Percentiles rank a stretch among this genome's conserved stretches.
phyloP scores from a whole-genome alignment of 129 eudicot genomes.

The Cynara cardunculus region DNA sequence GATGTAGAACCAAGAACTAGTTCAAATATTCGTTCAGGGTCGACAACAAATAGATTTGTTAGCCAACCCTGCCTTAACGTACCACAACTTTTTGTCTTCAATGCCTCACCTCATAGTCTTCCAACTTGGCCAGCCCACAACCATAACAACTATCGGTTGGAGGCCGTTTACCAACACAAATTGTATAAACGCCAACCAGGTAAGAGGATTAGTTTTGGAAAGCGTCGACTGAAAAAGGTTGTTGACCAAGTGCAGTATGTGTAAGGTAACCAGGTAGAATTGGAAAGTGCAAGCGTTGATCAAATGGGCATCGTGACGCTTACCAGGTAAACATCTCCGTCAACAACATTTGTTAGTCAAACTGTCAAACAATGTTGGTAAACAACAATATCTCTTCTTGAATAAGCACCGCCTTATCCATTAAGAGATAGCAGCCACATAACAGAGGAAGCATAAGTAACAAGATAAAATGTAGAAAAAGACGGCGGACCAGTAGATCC shows the following conservation, averaged over 20 bases:
- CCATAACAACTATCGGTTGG: background rate
- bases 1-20: too few relatives aligned
- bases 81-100: too few relatives aligned
- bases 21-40: too few relatives aligned
- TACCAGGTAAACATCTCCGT: too few relatives aligned
- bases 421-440: background rate
- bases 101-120: too few relatives aligned
- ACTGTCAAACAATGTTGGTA: background rate
- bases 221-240: background rate
- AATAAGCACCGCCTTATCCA: background rate
- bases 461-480: background rate
- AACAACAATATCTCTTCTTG: background rate
- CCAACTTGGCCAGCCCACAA: background rate
- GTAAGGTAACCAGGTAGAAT: background rate
- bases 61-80: too few relatives aligned
- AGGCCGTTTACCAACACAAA: background rate
- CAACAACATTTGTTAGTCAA: background rate
- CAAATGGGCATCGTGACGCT: background rate
- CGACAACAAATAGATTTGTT: too few relatives aligned
- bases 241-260: background rate
- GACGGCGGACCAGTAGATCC: too few relatives aligned
- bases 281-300: background rate
- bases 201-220: background rate
- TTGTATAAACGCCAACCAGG: background rate
- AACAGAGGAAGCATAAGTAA: background rate